Evolutionary conservation across 306 rosid genomes (phyloP).

Genomic region (Cyamopsis tetragonoloba): DNA sequence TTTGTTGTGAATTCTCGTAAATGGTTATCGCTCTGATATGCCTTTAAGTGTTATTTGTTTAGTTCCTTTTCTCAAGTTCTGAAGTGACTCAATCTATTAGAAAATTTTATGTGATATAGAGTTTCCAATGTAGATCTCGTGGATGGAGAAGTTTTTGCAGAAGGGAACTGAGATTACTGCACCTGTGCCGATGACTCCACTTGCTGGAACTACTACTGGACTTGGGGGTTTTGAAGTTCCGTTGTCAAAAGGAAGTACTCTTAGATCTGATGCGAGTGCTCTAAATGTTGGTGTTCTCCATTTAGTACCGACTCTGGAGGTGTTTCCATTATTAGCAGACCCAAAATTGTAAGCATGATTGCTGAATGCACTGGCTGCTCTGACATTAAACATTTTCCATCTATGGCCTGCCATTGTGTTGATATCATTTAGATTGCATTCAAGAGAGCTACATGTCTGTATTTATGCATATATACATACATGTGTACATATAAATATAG

Average conservation of each 20-base stretch:
- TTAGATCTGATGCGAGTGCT: constrained; percentile 97
- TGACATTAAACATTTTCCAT: neutral
- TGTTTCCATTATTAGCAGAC: constrained; percentile 85
- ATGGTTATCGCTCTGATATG: constrained; percentile 4
- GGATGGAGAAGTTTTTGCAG: constrained; percentile 96
- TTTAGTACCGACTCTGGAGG: constrained; percentile 89
- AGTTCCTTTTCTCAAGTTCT: neutral
- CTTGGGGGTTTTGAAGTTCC: constrained; percentile 99
- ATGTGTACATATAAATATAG: neutral
- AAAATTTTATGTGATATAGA: constrained; percentile 7
- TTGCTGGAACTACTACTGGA: constrained; percentile 96
- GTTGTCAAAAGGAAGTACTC: constrained; percentile 73
- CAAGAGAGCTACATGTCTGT: neutral
- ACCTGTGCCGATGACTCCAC: constrained; percentile 89
- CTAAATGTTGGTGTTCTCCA: constrained; percentile 93
- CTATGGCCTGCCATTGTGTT: constrained; percentile 2
- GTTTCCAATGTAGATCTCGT: constrained; percentile 68
- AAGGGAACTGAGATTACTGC: constrained; percentile 97
- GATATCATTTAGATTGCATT: constrained; percentile 20
- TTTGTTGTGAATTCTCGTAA: constrained; percentile 9
- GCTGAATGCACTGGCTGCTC: constrained; percentile 4
- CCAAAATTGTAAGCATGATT: constrained; percentile 62
- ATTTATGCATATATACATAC: neutral
- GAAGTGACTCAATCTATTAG: constrained; percentile 5
- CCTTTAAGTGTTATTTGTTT: neutral